A percentile compares a stretch with the other conserved stretches of the same genome.
These are phyloP conservation scores for Mayamaea pseudoterrestris DNA, from an alignment of 108 stramenopile species.

Conservation along the genomic window DNA sequence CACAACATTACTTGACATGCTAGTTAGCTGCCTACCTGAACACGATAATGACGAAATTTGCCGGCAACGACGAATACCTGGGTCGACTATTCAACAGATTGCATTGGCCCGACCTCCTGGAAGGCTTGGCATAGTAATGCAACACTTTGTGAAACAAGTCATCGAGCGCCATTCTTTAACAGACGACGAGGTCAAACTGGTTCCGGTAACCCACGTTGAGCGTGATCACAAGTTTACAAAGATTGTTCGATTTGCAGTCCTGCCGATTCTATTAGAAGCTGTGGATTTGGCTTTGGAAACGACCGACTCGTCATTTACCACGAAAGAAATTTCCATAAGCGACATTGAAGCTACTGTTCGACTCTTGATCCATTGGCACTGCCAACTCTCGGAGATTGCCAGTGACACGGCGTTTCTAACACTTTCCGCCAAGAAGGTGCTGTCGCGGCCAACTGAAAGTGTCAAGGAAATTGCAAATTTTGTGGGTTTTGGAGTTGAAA, in stretches of 20 bases:
- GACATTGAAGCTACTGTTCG: not conserved
- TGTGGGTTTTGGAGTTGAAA: not conserved
- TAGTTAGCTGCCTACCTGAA: too few species aligned
- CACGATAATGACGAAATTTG: too few species aligned
- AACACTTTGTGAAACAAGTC: too few species aligned
- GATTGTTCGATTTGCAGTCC: not conserved
- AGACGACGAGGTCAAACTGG: too few species aligned
- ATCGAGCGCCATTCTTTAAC: too few species aligned
- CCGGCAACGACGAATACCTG: too few species aligned
- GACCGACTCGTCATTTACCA: not conserved
- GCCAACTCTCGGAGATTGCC: not conserved
- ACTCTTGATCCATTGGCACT: not conserved
- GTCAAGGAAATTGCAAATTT: not conserved
- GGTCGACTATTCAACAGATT: too few species aligned
- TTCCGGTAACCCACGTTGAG: too few species aligned
- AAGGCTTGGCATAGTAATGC: too few species aligned
- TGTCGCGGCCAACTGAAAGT: not conserved
- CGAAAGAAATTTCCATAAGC: not conserved
- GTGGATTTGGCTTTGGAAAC: not conserved
- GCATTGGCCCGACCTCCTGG: too few species aligned
- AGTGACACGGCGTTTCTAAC: not conserved
- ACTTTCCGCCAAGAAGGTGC: not conserved
- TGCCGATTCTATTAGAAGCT: not conserved
- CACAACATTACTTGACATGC: too few species aligned
- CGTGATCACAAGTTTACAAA: too few species aligned